Evolutionary conservation across 208 protist genomes (phyloP).

Genomic region (Trypanosoma scelopori): DNA sequence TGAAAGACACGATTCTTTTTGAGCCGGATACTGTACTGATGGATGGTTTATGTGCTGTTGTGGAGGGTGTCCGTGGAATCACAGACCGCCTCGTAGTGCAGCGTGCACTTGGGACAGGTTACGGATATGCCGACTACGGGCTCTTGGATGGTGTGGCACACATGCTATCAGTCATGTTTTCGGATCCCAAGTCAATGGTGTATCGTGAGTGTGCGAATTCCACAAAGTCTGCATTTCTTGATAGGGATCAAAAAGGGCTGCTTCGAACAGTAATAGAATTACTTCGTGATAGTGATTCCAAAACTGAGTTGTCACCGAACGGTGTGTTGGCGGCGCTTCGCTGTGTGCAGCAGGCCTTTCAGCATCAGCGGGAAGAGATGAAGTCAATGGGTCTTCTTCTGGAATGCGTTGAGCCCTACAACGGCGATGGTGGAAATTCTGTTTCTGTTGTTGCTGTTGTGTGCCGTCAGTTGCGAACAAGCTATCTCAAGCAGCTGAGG

Average conservation of each 20-base stretch:
- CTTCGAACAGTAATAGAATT: constrained; percentile 56
- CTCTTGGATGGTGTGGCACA: constrained; percentile 87
- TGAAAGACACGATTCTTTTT: constrained; percentile 80
- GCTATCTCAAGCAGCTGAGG: constrained; percentile 76
- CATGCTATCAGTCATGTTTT: constrained; percentile 85
- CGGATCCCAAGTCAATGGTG: constrained; percentile 62
- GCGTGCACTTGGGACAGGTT: constrained; percentile 80
- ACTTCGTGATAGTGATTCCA: constrained; percentile 70
- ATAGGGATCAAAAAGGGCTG: constrained; percentile 53
- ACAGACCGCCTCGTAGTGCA: constrained; percentile 39
- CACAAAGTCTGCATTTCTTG: constrained; percentile 34
- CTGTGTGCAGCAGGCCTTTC: constrained; percentile 62
- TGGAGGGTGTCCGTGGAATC: constrained; percentile 34
- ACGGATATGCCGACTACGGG: constrained; percentile 88
- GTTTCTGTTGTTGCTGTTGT: constrained; percentile 62
- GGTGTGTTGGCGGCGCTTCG: constrained; percentile 77
- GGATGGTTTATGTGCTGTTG: constrained; percentile 48
- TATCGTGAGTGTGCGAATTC: constrained; percentile 38
- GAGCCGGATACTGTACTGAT: constrained; percentile 47
- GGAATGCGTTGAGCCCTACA: constrained; percentile 44
- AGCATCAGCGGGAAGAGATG: constrained; percentile 59
- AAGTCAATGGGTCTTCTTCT: constrained; percentile 60
- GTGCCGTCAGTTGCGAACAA: constrained; percentile 65
- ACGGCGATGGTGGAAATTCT: constrained; percentile 30
- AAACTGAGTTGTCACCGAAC: constrained; percentile 76